Evolutionary conservation across 2,329 filamentous ascomycete species (phyloP).

Genomic region (Raffaelea deltoideospora): DNA sequence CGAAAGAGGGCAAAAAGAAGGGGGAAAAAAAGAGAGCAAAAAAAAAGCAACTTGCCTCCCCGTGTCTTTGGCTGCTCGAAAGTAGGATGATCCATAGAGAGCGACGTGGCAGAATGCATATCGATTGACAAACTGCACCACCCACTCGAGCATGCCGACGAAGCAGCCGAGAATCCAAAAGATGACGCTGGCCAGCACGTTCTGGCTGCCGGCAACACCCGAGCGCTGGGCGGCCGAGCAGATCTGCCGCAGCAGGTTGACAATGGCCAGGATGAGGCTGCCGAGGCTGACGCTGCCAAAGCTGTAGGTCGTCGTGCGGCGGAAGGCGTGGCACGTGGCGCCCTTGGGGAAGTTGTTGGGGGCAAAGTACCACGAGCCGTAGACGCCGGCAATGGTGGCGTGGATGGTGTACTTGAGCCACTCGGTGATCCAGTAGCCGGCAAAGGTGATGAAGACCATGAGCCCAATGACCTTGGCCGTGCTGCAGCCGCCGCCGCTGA

Average conservation of each 20-base stretch:
- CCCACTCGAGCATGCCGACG: slow-evolving; percentile 68
- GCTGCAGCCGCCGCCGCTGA: slow-evolving; percentile 49
- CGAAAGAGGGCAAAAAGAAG: neutral
- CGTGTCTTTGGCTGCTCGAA: slow-evolving; percentile 75
- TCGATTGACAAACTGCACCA: slow-evolving; percentile 74
- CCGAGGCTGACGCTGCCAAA: slow-evolving; percentile 86
- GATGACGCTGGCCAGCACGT: slow-evolving; percentile 47
- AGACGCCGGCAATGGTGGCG: slow-evolving; percentile 73
- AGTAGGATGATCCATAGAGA: slow-evolving; percentile 78
- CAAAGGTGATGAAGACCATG: slow-evolving; percentile 76
- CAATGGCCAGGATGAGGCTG: slow-evolving; percentile 70
- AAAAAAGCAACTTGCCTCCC: slow-evolving; percentile 42
- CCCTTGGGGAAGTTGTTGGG: slow-evolving; percentile 53
- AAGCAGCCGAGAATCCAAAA: slow-evolving; percentile 68
- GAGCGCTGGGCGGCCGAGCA: slow-evolving; percentile 63
- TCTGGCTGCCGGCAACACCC: slow-evolving; percentile 45
- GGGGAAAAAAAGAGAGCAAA: neutral
- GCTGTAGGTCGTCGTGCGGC: slow-evolving; percentile 71
- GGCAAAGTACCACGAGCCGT: slow-evolving; percentile 87
- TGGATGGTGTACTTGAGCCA: slow-evolving; percentile 91
- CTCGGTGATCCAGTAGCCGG: slow-evolving; percentile 87
- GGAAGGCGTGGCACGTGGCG: slow-evolving; percentile 71
- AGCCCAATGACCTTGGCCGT: slow-evolving; percentile 68
- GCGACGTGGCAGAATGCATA: slow-evolving; percentile 91
- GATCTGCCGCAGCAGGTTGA: slow-evolving; percentile 70